Base-by-base conservation (phyloP, 306 rosid species). In the Vigna angularis region DNA sequence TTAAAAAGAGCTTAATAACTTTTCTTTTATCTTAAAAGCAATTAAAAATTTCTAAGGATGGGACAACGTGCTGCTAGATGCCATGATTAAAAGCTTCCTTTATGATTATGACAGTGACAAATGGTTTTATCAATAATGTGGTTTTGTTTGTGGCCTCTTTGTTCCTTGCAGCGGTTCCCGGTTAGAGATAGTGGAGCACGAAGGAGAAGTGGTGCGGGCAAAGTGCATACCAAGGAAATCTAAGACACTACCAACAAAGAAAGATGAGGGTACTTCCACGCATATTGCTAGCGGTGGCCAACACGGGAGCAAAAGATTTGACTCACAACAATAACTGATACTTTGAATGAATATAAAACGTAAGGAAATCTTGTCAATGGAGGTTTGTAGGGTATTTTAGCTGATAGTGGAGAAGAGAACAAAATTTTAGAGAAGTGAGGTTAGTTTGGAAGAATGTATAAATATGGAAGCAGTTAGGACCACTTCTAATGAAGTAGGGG, bases 201-300 rank as follows among this genome's bases (percentile, higher is more conserved):
- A 87, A 70, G 90, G 84, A 75, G 93, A 86, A 4, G 85, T 78
- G 1, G 96, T 67, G 72, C 82, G 87, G 22, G 85, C 91, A 30
- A 95, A 93, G 73, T 95, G 99, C 94, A 89, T 95, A 72, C 99
- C 99, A 3, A 86, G 96, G 78, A 95, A 84, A 83, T 85, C 90
- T 7, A 93, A 83, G 85, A 11, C 91, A 36, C 30, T 79, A 36
- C 15, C 83, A 52, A 40, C 82, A 15, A 90, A 83, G 89, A 95
- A 86, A 82, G 96, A 85, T 61, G 77, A 63, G 9, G 24, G 57
- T 66, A 63, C 81, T 61, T 75, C 81, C 59, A 83, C 75, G 64
- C 70, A 56, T 15, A 76, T 34, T 30, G 72, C 5, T 34, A 70
- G 83, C 75, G 57, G 76, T 28, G 59, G 79, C 28, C 90, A 87